Conservation (phyloP, 2,329 filamentous ascomycete species). For the Sporothrix sp. region DNA sequence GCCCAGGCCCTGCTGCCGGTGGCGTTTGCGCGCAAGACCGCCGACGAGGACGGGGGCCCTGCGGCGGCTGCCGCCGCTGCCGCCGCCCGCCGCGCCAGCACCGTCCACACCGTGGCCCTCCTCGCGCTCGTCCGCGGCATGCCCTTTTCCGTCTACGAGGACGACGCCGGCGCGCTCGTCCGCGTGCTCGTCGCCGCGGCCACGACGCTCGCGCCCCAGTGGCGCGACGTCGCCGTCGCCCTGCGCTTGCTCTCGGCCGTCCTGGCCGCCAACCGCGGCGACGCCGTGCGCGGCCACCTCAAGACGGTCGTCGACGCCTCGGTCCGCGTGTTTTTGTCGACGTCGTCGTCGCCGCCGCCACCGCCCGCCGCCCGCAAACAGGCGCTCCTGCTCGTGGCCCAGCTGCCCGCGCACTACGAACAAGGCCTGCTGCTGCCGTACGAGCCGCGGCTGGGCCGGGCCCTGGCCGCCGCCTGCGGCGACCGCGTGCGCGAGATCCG, state of each 20-base stretch:
- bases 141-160: conserved; percentile 40
- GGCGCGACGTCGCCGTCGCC: conserved; percentile 37
- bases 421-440: conserved; percentile 35
- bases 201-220: conserved; percentile 29
- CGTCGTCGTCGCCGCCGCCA: conserved; percentile 4
- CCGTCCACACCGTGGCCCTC: conserved; percentile 37
- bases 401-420: conserved; percentile 40
- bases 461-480: conserved; percentile 42
- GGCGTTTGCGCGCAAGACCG: conserved; percentile 28
- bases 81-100: conserved; percentile 17
- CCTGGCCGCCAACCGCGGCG: conserved; percentile 35
- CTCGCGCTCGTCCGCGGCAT: conserved; percentile 42
- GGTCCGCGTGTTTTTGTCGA: conserved; percentile 27
- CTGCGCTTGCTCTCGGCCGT: conserved; percentile 40
- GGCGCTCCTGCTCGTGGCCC: conserved; percentile 38
- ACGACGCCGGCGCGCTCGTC: conserved; percentile 37
- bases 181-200: conserved; percentile 40
- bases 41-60: too few relatives aligned
- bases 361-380: conserved; percentile 33
- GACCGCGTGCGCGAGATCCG: conserved; percentile 45
- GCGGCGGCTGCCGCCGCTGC: not conserved
- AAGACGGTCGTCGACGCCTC: conserved; percentile 39
- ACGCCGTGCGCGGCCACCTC: conserved; percentile 38
- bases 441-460: conserved; percentile 34
- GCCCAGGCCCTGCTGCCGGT: conserved; percentile 35